Base-by-base conservation (phyloP, 345 rosid species). In the Erodium maritimum region DNA sequence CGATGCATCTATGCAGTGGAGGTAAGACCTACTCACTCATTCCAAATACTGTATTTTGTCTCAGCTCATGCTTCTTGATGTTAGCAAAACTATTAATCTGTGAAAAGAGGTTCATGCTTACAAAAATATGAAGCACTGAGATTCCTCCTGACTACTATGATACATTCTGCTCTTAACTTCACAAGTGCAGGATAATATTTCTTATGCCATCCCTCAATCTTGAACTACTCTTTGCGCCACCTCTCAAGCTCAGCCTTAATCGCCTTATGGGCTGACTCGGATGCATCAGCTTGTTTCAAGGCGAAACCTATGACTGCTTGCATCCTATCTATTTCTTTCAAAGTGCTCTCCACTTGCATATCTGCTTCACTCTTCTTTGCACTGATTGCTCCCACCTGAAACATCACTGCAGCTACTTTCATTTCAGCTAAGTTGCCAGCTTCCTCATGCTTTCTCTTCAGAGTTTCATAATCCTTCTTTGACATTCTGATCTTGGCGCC, bases 241-340 rank as follows among this genome's bases (percentile, higher is more conserved):
- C 66, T 85, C 19, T 5, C 57, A 58, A 93, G 90, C 61, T 93
- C 95, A 22, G 62, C 78, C 55, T 87, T 83, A 7, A 93, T 75
- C 37, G 71, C 77, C 17, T 23, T 74, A 69, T 83, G 77, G 4
- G 94, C 95, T 0, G 94, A 79, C 63, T 82, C 86, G 5, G 96
- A 87, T 56, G 65, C 67, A 53, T 83, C 82, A 16, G 87, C 85
- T 24, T 91, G 78, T 68, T 72, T 85, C 69, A 85, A 64, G 34
- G 97, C 99, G 52, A 78, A 25, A 0, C 79, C 95, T 1, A 85
- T 87, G 5, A 89, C 96, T 11, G 72, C 72, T 33, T 85, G 69
- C 60, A 89, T 81, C 71, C 87, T 91, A 69, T 80, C 81, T 1
- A 85, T 70, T 5, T 84, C 85, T 65, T 74, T 75, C 62, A 80